Percentiles rank a stretch among this genome's conserved stretches.
phyloP scores from a whole-genome alignment of 345 rosid genomes.

The Salix udensis region DNA sequence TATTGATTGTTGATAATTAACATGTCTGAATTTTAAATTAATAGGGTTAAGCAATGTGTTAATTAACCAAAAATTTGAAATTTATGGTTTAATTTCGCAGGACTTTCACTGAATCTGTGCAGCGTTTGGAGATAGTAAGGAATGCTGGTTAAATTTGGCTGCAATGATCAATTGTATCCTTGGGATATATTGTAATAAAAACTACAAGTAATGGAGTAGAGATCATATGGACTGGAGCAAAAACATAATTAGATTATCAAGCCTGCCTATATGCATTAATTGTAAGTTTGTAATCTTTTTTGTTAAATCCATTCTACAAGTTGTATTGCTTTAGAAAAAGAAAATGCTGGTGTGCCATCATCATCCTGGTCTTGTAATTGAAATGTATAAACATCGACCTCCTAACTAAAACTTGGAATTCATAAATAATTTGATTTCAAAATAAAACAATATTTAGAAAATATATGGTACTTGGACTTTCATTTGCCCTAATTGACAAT shows the following conservation, averaged over 20 bases:
- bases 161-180: not conserved
- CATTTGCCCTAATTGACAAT: no score
- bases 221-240: not conserved
- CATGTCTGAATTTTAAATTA: not conserved
- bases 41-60: not conserved
- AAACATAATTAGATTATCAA: not conserved
- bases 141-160: slow-evolving; percentile 9
- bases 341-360: not conserved
- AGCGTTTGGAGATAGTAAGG: slow-evolving; percentile 41
- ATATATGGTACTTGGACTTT: no score
- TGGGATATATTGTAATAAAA: not conserved
- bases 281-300: not conserved
- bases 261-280: not conserved
- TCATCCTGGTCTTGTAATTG: not conserved
- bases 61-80: not conserved
- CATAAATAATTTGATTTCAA: no score
- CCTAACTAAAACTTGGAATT: no score
- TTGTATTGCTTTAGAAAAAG: not conserved
- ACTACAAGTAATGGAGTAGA: not conserved
- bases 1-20: not conserved
- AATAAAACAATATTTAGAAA: no score
- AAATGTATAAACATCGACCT: no score
- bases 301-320: not conserved
- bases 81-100: slow-evolving; percentile 23
- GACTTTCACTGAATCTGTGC: slow-evolving; percentile 40